Evolutionary conservation across 768 basidiomycete species (phyloP).

Genomic region (Mycena polygramma): DNA sequence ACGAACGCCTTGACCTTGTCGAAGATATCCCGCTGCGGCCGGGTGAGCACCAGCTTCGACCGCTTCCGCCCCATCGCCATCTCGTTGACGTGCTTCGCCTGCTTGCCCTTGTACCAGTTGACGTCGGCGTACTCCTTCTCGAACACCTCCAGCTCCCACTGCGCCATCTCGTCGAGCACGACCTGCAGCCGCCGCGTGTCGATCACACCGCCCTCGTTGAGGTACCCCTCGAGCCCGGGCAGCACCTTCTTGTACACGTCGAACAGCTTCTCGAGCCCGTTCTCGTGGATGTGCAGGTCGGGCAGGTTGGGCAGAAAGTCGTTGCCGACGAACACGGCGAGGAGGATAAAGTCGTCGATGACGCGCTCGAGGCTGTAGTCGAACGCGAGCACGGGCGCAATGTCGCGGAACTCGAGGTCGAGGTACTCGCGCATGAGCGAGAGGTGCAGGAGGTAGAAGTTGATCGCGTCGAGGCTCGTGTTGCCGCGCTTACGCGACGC

Average conservation of each 20-base stretch:
- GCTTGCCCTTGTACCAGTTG: constrained; percentile 97
- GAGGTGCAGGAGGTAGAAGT: constrained; percentile 95
- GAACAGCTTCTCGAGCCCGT: constrained; percentile 92
- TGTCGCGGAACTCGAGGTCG: constrained; percentile 91
- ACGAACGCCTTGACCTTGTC: constrained; percentile 85
- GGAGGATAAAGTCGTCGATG: constrained; percentile 97
- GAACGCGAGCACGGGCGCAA: constrained; percentile 78
- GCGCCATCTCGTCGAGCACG: constrained; percentile 88
- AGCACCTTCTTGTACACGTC: constrained; percentile 95
- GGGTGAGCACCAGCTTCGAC: constrained; percentile 80
- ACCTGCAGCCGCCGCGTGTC: constrained; percentile 85
- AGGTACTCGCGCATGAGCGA: constrained; percentile 97
- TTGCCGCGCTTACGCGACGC: constrained; percentile 69
- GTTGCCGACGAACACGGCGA: constrained; percentile 98
- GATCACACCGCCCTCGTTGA: constrained; percentile 92
- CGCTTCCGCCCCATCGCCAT: constrained; percentile 72
- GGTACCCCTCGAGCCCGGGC: constrained; percentile 89
- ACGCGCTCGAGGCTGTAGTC: constrained; percentile 91
- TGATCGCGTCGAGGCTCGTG: constrained; percentile 79
- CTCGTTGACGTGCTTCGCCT: constrained; percentile 76
- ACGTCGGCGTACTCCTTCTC: constrained; percentile 91
- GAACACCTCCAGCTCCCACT: constrained; percentile 91
- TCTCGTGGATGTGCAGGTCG: constrained; percentile 97
- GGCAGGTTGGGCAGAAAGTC: constrained; percentile 98
- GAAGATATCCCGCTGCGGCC: constrained; percentile 82